phyloP scores from a whole-genome alignment of 805 yeast genomes.

The Hanseniaspora nectarophila region DNA sequence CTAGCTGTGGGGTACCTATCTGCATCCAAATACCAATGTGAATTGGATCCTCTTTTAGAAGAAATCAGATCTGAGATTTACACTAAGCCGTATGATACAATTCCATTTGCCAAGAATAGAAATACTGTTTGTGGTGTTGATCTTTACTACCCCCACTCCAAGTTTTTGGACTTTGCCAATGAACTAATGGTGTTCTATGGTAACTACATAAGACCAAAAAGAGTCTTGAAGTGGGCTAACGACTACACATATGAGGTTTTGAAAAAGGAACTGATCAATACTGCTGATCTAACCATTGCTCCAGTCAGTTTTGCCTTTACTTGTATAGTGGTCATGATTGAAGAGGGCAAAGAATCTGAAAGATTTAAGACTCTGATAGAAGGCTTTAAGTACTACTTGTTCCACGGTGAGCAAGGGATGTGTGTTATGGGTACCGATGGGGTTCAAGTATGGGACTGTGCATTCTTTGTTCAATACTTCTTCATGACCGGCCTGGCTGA shows the following conservation, averaged over 20 bases:
- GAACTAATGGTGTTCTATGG: slow-evolving; percentile 52
- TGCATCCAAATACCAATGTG: slow-evolving; percentile 43
- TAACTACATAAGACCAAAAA: slow-evolving; percentile 58
- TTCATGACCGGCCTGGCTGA: slow-evolving; percentile 71
- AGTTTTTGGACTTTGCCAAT: slow-evolving; percentile 51
- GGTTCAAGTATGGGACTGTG: slow-evolving; percentile 92
- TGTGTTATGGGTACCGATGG: slow-evolving; percentile 96
- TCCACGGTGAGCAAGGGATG: slow-evolving; percentile 83
- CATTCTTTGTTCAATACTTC: slow-evolving; percentile 77
- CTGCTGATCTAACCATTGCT: slow-evolving; percentile 76
- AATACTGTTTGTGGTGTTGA: slow-evolving; percentile 86
- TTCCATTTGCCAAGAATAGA: slow-evolving; percentile 60
- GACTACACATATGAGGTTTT: slow-evolving; percentile 49
- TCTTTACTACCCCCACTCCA: slow-evolving; percentile 84
- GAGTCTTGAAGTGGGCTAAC: slow-evolving; percentile 47
- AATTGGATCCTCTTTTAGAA: slow-evolving; percentile 48
- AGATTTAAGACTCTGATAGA: slow-evolving; percentile 44
- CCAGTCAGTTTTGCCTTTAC: slow-evolving; percentile 86
- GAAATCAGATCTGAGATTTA: slow-evolving; percentile 75
- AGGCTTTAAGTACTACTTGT: slow-evolving; percentile 63
- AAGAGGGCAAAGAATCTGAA: slow-evolving; percentile 58
- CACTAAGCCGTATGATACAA: slow-evolving; percentile 45
- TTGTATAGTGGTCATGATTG: slow-evolving; percentile 54
- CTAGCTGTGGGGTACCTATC: slow-evolving; percentile 75
- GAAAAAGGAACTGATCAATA: slow-evolving; percentile 62